Evolutionary conservation across 371 early-diverging fungal genomes (phyloP).

Genomic region (Mycotypha africana): DNA sequence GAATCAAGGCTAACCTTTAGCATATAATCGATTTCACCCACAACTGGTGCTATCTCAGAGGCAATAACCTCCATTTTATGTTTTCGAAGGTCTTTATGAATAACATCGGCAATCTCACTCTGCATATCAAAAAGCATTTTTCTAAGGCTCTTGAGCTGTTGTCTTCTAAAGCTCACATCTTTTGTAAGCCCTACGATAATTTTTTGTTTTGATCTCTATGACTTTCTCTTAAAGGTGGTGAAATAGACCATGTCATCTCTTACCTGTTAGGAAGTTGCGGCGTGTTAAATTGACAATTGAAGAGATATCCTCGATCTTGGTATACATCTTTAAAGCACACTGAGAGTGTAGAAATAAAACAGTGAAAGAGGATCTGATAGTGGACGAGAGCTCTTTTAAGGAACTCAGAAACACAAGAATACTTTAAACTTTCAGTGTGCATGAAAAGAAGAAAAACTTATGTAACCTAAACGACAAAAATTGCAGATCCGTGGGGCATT

Average conservation of each 20-base stretch:
- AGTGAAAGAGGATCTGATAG: neutral
- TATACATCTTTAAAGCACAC: slow-evolving; percentile 14
- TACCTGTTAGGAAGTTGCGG: slow-evolving; percentile 38
- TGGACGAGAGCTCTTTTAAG: neutral
- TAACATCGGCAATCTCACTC: slow-evolving; percentile 47
- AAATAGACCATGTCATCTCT: no score
- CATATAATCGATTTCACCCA: slow-evolving; percentile 65
- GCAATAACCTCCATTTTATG: slow-evolving; percentile 41
- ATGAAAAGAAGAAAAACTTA: no score
- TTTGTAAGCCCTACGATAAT: slow-evolving; percentile 29
- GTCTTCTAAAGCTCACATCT: slow-evolving; percentile 48
- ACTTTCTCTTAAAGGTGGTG: no score
- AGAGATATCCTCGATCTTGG: slow-evolving; percentile 20
- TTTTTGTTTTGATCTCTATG: neutral
- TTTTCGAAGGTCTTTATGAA: slow-evolving; percentile 64
- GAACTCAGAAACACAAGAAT: neutral
- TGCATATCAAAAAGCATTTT: slow-evolving; percentile 59
- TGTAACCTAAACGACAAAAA: no score
- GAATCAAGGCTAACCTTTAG: slow-evolving; percentile 19
- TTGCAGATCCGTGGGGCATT: no score
- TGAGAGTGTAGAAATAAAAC: neutral
- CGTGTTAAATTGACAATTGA: slow-evolving; percentile 40
- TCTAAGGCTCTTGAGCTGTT: slow-evolving; percentile 61
- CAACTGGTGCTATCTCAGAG: slow-evolving; percentile 56
- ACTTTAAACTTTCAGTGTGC: no score